Evolutionary conservation across 352 stramenopile species (phyloP).

Genomic region (Pythium scleroteichum): DNA sequence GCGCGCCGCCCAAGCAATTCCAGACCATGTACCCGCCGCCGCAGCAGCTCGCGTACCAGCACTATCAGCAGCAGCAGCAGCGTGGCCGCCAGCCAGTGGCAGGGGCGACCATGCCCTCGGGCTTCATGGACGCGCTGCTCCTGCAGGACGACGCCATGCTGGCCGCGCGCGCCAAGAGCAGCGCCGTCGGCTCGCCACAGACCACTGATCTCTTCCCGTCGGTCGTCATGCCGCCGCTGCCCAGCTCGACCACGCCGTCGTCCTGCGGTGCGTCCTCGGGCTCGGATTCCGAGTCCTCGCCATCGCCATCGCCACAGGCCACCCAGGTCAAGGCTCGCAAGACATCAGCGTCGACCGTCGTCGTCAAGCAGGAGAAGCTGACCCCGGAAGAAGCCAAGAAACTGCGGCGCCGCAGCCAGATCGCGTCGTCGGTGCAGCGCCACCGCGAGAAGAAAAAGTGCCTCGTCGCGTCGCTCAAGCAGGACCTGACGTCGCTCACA

Average conservation of each 20-base stretch:
- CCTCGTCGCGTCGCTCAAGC: constrained; percentile 47
- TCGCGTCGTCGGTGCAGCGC: constrained; percentile 64
- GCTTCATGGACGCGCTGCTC: constrained; percentile 26
- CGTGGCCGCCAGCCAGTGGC: neutral
- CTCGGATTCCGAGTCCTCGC: constrained; percentile 5
- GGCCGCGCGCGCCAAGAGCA: constrained; percentile 10
- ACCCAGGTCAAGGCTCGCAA: constrained; percentile 11
- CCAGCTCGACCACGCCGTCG: neutral
- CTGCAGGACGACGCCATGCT: constrained; percentile 21
- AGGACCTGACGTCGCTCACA: constrained; percentile 44
- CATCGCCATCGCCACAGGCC: constrained; percentile 1
- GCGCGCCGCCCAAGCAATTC: constrained; percentile 1
- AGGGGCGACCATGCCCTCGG: constrained; percentile 1
- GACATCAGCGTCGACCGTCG: constrained; percentile 5
- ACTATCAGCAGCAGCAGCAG: neutral
- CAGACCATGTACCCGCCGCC: constrained; percentile 9
- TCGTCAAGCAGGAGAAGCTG: constrained; percentile 29
- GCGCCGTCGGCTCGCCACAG: constrained; percentile 24
- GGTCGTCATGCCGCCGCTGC: neutral
- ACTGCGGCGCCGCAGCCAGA: constrained; percentile 51
- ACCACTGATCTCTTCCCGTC: constrained; percentile 24
- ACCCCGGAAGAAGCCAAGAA: constrained; percentile 65
- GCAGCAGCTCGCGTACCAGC: constrained; percentile 6
- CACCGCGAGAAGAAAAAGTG: constrained; percentile 71
- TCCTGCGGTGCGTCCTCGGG: neutral